phyloP scores from a whole-genome alignment of 148 eudicot species.

The Rhododendron ovatum region DNA sequence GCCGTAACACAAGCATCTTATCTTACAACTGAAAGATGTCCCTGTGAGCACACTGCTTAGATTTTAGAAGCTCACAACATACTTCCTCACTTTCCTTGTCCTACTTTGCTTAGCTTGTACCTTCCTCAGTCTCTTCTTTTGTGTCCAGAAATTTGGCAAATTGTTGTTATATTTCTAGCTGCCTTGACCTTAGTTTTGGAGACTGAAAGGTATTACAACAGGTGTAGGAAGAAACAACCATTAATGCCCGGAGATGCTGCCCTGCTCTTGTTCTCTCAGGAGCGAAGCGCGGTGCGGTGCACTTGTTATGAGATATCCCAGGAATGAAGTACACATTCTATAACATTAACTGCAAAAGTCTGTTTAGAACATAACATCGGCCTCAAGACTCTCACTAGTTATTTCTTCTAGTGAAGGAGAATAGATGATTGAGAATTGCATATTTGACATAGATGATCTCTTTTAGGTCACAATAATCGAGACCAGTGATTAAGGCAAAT shows the following conservation, averaged over 20 bases:
- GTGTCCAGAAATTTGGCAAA: background rate
- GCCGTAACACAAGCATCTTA: background rate
- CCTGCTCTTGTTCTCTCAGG: no score
- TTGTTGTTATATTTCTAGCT: no score
- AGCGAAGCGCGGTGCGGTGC: background rate
- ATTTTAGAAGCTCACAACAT: background rate
- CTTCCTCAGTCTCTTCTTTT: background rate
- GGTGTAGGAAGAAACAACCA: no score
- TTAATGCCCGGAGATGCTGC: no score
- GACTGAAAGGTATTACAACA: no score
- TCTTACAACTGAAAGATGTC: background rate
- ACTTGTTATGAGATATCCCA: background rate
- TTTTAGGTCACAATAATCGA: background rate
- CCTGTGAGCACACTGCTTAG: background rate
- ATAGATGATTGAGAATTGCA: background rate
- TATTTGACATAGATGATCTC: background rate
- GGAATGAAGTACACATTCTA: background rate
- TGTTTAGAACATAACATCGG: background rate
- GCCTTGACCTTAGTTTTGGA: background rate
- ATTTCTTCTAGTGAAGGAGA: background rate
- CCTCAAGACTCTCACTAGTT: background rate
- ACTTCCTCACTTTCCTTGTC: background rate
- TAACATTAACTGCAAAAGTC: background rate
- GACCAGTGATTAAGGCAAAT: background rate
- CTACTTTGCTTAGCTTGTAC: background rate